These are phyloP conservation scores for Allomyces arbusculus DNA, from an alignment of 192 early-diverging fungal species.

Conservation along the genomic window DNA sequence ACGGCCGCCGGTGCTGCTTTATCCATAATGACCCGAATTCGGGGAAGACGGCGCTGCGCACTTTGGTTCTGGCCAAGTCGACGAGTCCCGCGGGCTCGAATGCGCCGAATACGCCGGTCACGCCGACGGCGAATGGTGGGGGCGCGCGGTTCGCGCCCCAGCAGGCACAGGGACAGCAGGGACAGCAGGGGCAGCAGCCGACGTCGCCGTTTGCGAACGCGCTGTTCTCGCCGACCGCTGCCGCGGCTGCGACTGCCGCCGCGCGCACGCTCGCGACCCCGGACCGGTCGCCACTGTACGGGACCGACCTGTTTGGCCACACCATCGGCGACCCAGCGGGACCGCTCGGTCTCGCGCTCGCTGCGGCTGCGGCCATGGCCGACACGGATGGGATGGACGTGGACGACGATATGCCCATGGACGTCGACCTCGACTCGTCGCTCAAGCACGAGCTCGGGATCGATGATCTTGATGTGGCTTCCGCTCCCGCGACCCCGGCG, in stretches of 20 bases:
- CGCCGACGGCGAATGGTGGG: neutral
- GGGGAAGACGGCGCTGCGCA: neutral
- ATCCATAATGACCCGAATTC: slow-evolving; percentile 34
- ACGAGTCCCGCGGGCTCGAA: neutral
- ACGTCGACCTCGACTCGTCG: neutral
- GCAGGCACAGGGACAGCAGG: no score
- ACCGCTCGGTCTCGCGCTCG: neutral
- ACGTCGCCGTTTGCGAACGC: no score
- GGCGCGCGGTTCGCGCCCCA: no score
- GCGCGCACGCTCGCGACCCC: no score
- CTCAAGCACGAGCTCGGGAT: neutral
- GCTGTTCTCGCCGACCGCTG: no score
- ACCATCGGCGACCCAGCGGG: neutral
- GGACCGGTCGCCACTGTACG: no score
- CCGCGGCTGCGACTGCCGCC: no score
- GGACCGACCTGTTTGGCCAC: neutral
- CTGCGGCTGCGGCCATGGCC: neutral
- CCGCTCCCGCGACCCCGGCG: no score
- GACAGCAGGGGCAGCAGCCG: no score
- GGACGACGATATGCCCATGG: neutral
- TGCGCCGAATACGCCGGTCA: neutral
- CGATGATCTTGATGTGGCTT: neutral
- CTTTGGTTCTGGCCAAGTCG: neutral
- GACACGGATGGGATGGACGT: neutral
- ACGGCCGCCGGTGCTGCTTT: slow-evolving; percentile 89